Percentiles rank a stretch among this genome's conserved stretches.
Conservation (phyloP, 495 filamentous ascomycete species). For the Aspergillus baeticus region DNA sequence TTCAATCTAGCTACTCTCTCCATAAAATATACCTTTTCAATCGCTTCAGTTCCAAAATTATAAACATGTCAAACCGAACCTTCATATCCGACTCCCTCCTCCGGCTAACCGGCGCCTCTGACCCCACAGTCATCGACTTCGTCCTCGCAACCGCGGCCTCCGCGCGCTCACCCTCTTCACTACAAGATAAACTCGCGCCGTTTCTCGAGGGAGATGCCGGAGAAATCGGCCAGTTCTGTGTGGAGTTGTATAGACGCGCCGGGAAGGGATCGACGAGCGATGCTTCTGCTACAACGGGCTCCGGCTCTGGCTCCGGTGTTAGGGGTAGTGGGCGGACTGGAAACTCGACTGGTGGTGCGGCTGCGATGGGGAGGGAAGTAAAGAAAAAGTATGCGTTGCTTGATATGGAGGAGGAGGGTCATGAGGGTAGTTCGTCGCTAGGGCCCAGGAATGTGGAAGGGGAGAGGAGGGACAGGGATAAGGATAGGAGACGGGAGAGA, state of each 20-base stretch:
- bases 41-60: not conserved
- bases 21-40: not conserved
- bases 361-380: not conserved
- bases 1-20: too few species aligned
- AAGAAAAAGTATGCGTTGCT: constrained; percentile 78
- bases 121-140: constrained; percentile 61
- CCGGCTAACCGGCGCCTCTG: constrained; percentile 57
- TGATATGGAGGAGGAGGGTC: constrained; percentile 75
- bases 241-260: constrained; percentile 51
- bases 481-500: constrained; percentile 34
- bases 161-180: constrained; percentile 49
- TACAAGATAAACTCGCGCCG: constrained; percentile 52
- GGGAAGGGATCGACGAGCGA: constrained; percentile 23
- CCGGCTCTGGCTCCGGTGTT: constrained; percentile 1
- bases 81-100: constrained; percentile 49
- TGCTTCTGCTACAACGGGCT: constrained; percentile 8
- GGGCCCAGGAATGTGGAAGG: constrained; percentile 52
- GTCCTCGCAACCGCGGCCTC: constrained; percentile 58
- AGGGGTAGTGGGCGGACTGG: constrained; percentile 17
- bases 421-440: constrained; percentile 29
- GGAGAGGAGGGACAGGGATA: constrained; percentile 39
- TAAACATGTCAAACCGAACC: constrained; percentile 41
- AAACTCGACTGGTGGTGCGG: not conserved
- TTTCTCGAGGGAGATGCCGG: constrained; percentile 54
- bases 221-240: constrained; percentile 51